phyloP scores from a whole-genome alignment of 177 flowering plant species.

The Tripterygium wilfordii region DNA sequence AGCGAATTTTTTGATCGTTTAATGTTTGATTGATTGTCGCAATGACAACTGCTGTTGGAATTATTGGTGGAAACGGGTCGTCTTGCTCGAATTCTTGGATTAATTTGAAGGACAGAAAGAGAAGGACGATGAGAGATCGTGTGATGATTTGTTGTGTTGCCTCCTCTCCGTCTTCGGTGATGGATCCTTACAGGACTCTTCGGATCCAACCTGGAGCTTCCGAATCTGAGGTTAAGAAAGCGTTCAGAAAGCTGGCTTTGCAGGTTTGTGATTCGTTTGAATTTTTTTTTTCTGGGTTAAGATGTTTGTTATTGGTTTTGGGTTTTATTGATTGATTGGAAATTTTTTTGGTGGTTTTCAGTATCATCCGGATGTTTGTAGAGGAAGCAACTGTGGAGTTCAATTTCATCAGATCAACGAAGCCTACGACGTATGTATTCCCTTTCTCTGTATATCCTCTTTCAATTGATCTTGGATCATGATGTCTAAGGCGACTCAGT shows the following conservation, averaged over 20 bases:
- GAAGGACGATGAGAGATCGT: slow-evolving; percentile 2
- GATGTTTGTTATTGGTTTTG: not conserved
- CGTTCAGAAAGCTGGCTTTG: slow-evolving; percentile 77
- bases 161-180: slow-evolving; percentile 13
- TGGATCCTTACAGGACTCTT: slow-evolving; percentile 71
- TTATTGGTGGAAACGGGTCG: slow-evolving; percentile 17
- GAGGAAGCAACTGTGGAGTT: slow-evolving; percentile 70
- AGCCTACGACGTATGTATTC: slow-evolving; percentile 75
- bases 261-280: slow-evolving; percentile 34
- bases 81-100: slow-evolving; percentile 18
- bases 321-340: not conserved
- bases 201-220: slow-evolving; percentile 70
- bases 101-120: not conserved
- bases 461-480: no score
- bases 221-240: slow-evolving; percentile 80
- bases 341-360: slow-evolving; percentile 25
- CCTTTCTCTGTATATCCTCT: not conserved
- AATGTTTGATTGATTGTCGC: not conserved
- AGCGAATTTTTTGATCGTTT: not conserved
- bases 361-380: slow-evolving; percentile 99
- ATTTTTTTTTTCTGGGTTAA: not conserved
- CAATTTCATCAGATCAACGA: slow-evolving; percentile 78
- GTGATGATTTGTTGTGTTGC: slow-evolving; percentile 9
- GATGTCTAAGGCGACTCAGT: no score
- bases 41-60: slow-evolving; percentile 13